Percentiles rank a stretch among this genome's conserved stretches.
These are phyloP conservation scores for Phytophthora tubulina DNA, from an alignment of 352 stramenopile genomes.

Conservation along the genomic window DNA sequence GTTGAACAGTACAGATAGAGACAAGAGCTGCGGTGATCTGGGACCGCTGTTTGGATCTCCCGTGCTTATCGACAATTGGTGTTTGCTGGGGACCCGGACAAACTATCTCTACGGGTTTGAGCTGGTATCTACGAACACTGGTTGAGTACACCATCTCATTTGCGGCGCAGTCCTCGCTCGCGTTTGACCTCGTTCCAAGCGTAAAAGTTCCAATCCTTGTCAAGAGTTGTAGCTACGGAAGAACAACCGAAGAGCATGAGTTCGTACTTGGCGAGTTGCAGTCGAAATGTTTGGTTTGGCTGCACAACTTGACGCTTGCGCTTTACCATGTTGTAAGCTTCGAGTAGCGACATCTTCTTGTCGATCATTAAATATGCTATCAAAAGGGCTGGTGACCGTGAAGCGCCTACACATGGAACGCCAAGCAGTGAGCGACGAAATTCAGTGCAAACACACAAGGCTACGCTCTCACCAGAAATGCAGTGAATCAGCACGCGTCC, in stretches of 20 bases:
- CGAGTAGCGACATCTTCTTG: constrained; percentile 64
- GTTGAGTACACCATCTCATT: background rate
- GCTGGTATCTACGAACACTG: constrained; percentile 12
- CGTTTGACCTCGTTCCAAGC: constrained; percentile 77
- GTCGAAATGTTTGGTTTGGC: constrained; percentile 67
- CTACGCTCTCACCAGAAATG: constrained; percentile 42
- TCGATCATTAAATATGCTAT: constrained; percentile 79
- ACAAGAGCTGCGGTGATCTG: constrained; percentile 15
- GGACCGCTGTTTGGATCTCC: constrained; percentile 69
- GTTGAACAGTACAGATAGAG: background rate
- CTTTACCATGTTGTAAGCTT: constrained; percentile 68
- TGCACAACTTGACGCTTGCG: constrained; percentile 56
- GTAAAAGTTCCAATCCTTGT: constrained; percentile 81
- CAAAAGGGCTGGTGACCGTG: constrained; percentile 62
- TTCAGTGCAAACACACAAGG: background rate
- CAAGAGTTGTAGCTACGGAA: constrained; percentile 59
- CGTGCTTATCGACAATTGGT: constrained; percentile 54
- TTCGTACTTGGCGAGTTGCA: constrained; percentile 79
- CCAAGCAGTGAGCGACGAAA: background rate
- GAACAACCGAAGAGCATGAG: constrained; percentile 64
- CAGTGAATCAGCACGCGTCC: constrained; percentile 71
- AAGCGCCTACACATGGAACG: constrained; percentile 42
- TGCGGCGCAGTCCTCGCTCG: constrained; percentile 5
- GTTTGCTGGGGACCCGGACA: constrained; percentile 59
- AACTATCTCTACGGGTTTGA: constrained; percentile 58